These are phyloP conservation scores for Trichoderma sp. DNA, from an alignment of 2,329 filamentous ascomycete species.

Conservation along the genomic window DNA sequence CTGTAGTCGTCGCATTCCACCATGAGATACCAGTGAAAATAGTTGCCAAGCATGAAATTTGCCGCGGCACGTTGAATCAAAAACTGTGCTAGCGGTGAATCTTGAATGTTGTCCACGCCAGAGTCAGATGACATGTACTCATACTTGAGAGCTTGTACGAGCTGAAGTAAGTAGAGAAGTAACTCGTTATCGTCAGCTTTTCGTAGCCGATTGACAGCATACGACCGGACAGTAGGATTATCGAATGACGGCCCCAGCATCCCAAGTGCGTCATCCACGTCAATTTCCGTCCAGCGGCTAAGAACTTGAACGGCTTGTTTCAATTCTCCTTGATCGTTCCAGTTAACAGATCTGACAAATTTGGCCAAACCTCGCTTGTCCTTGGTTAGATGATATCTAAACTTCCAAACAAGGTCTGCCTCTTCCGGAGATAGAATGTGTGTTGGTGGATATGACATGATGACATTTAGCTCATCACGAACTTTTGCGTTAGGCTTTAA, in stretches of 20 bases:
- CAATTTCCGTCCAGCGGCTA: constrained; percentile 92
- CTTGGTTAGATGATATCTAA: constrained; percentile 87
- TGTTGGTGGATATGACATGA: constrained; percentile 90
- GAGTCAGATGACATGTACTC: constrained; percentile 69
- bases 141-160: constrained; percentile 95
- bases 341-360: constrained; percentile 96
- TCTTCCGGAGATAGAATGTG: constrained; percentile 85
- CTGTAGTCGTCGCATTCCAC: constrained; percentile 90
- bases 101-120: constrained; percentile 57
- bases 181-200: constrained; percentile 93
- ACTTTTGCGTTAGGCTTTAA: constrained; percentile 95
- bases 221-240: constrained; percentile 82
- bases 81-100: constrained; percentile 86
- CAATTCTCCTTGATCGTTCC: constrained; percentile 80
- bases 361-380: constrained; percentile 94
- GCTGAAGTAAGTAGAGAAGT: constrained; percentile 83
- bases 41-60: constrained; percentile 90
- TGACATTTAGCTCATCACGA: constrained; percentile 85
- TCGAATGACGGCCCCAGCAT: constrained; percentile 90
- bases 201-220: constrained; percentile 85
- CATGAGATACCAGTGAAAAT: constrained; percentile 98
- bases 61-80: constrained; percentile 82
- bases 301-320: constrained; percentile 88
- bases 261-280: constrained; percentile 94
- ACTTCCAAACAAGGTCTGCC: constrained; percentile 96